Conservation (phyloP, 1,284 basidiomycete species). For the Cronartium quercuum region DNA sequence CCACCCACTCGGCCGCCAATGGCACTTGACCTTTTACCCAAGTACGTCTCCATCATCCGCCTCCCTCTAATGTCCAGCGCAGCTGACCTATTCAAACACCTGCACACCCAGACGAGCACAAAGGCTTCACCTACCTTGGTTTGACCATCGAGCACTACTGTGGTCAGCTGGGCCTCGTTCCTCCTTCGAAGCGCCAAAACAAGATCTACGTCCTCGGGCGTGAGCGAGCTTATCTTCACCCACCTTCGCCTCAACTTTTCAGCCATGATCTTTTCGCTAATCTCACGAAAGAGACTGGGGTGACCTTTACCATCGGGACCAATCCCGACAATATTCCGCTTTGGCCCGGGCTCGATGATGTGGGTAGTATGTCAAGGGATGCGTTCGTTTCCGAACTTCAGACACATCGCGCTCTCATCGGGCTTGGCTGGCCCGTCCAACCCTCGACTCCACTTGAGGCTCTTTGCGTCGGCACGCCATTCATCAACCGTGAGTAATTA, state of each 20-base stretch:
- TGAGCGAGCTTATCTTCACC: slow-evolving; percentile 16
- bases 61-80: too few relatives aligned
- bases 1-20: slow-evolving; percentile 24
- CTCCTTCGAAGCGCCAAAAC: slow-evolving; percentile 8
- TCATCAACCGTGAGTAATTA: slow-evolving; percentile 25
- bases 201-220: slow-evolving; percentile 32
- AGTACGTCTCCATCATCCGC: too few relatives aligned
- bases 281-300: slow-evolving; percentile 14
- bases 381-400: slow-evolving; percentile 22
- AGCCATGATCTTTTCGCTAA: neutral
- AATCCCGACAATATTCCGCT: neutral
- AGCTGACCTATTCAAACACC: too few relatives aligned
- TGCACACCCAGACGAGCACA: slow-evolving; percentile 2
- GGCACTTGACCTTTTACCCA: slow-evolving; percentile 37
- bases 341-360: slow-evolving; percentile 6
- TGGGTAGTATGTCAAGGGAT: slow-evolving; percentile 2
- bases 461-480: slow-evolving; percentile 32
- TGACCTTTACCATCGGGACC: slow-evolving; percentile 27
- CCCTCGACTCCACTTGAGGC: slow-evolving; percentile 31
- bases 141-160: slow-evolving; percentile 36
- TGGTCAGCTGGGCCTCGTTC: slow-evolving; percentile 13
- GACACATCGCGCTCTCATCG: slow-evolving; percentile 23
- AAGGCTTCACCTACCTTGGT: slow-evolving; percentile 29
- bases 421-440: slow-evolving; percentile 31
- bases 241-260: slow-evolving; percentile 7